Base-by-base conservation (phyloP, 305 asterid species). In the Coffea humblotiana region DNA sequence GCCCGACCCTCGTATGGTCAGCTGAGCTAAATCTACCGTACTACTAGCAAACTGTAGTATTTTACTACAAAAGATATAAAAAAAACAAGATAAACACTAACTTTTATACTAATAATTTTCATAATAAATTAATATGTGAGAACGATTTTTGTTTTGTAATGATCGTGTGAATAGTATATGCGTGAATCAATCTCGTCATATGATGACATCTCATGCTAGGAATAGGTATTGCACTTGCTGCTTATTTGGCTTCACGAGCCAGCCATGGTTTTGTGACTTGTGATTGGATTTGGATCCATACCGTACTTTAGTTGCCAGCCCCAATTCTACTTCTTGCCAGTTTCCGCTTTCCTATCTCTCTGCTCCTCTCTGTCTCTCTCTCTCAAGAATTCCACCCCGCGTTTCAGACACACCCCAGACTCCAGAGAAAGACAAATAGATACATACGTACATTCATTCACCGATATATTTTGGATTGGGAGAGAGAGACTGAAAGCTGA, bases 271-370 rank as follows among this genome's bases (percentile, higher is more conserved):
- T 45, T 60, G 71, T 75, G 37, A 68, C 76, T 52, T 49, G 81
- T 78, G 81, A 78, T 40, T 71, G 48, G 78, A 54, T 75, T 37
- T 27, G 88, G 94, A 90, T 89, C 90, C 90, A 83, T 83, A 70
- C 56, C 76, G 48, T 58, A 25, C 43, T 5, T 40, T 40, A 5
- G 43, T 40, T 5, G 6, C 13, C 49, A 15, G 2, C 12, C 19
- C 69, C 6, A 25, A 61, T n/a, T 61, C 47, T 61, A 21, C 73
- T 68, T 77, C 74, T 72, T 70, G 15, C 54, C 77, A 40, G 58
- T 40, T 45, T 43, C 71, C 67, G 32, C 1, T 32, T 32, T 45
- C 32, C 48, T 29, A 32, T 43, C 14, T 16, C 18, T 66, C 70
- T 75, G 43, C 49, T 71, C 68, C 77, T 52, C 21, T 32, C 63